These are phyloP conservation scores for Polytrichum formosum DNA, from an alignment of 225 moss, liverwort and hornwort genomes.

Conservation along the genomic window DNA sequence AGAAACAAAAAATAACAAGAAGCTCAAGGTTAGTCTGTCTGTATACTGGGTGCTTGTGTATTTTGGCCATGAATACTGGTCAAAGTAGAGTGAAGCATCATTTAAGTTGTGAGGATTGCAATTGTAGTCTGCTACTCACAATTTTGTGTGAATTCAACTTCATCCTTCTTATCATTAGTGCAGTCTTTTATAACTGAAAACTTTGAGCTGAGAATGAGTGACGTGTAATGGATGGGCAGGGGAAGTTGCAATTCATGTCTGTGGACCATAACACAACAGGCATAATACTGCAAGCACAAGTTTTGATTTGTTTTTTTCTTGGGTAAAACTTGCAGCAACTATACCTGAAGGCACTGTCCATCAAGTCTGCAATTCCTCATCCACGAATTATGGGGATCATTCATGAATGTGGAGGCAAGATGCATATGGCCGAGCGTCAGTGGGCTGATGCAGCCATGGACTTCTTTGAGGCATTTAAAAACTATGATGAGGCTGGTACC, in stretches of 20 bases:
- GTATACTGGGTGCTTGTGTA: background rate
- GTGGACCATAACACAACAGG: too few species aligned
- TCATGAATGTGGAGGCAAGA: slow-evolving; percentile 99
- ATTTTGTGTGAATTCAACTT: too few species aligned
- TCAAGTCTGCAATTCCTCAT: slow-evolving; percentile 99
- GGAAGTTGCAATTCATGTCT: too few species aligned
- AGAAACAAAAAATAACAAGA: slow-evolving; percentile 99
- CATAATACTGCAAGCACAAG: background rate
- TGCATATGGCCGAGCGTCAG: slow-evolving; percentile 99
- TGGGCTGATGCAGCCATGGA: slow-evolving; percentile 98
- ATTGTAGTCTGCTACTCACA: too few species aligned
- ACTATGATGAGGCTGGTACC: slow-evolving; percentile 99
- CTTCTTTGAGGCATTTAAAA: slow-evolving; percentile 99
- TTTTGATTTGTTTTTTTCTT: background rate
- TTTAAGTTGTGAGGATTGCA: too few species aligned
- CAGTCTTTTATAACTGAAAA: too few species aligned
- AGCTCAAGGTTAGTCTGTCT: slow-evolving; percentile 64
- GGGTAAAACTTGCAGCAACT: slow-evolving; percentile 71
- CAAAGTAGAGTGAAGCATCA: too few species aligned
- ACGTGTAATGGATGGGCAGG: too few species aligned
- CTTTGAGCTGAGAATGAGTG: too few species aligned
- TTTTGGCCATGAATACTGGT: too few species aligned
- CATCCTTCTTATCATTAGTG: too few species aligned
- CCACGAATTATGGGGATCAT: slow-evolving; percentile 99
- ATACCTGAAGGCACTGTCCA: slow-evolving; percentile 90